Conservation (phyloP, 75 land plant genomes). For the Selaginella tamariscina region DNA sequence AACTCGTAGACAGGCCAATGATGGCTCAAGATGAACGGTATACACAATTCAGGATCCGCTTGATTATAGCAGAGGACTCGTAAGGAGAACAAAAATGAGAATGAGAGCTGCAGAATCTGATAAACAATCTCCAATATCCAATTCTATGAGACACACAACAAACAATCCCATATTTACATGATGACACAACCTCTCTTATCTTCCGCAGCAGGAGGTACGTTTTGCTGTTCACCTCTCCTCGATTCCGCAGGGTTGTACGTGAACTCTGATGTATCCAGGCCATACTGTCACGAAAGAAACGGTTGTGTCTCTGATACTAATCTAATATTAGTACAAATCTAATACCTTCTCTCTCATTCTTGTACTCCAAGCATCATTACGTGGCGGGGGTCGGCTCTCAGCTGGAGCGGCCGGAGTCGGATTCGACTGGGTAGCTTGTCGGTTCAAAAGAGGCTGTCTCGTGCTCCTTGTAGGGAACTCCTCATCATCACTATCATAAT, state of each 20-base stretch:
- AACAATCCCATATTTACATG: conserved; percentile 38
- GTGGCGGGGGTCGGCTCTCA: conserved; percentile 42
- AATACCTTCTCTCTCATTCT: background rate
- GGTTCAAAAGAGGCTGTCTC: conserved; percentile 66
- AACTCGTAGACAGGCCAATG: no score
- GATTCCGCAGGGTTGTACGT: conserved; percentile 83
- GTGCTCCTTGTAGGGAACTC: conserved; percentile 24
- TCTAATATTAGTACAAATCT: no score
- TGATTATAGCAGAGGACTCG: no score
- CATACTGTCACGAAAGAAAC: conserved; percentile 39
- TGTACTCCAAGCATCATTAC: conserved; percentile 90
- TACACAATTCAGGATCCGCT: no score
- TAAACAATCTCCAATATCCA: no score
- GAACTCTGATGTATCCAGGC: conserved; percentile 89
- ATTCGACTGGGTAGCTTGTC: conserved; percentile 26
- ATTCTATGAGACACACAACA: no score
- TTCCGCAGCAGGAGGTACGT: conserved; percentile 37
- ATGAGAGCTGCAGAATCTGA: no score
- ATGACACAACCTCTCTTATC: conserved; percentile 56
- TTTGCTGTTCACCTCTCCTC: conserved; percentile 34
- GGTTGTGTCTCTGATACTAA: no score
- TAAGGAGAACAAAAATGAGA: no score
- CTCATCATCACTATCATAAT: conserved; percentile 92
- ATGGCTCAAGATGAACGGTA: no score
- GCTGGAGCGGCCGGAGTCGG: conserved; percentile 27